Evolutionary conservation across 352 stramenopile genomes (phyloP).

Genomic region (Phytophthora multivora): DNA sequence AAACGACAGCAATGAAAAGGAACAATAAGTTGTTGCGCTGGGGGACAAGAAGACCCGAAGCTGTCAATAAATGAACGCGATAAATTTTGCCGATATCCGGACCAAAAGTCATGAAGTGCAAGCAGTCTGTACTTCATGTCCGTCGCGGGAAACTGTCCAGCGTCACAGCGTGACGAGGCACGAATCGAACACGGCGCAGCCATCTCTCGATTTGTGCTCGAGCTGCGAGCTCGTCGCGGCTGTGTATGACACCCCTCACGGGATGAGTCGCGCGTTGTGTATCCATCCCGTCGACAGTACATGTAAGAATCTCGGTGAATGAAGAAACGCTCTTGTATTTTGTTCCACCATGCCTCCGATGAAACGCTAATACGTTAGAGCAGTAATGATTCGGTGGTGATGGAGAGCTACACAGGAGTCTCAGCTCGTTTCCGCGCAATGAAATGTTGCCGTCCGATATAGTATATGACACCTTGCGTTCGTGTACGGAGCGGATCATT

Average conservation of each 20-base stretch:
- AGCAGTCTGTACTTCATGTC: neutral
- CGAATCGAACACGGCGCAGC: neutral
- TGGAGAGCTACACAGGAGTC: too few relatives aligned
- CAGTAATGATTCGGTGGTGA: too few relatives aligned
- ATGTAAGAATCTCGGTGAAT: neutral
- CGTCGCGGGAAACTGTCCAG: neutral
- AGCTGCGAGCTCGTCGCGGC: neutral
- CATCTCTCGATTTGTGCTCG: slow-evolving; percentile 14
- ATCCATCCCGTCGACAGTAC: neutral
- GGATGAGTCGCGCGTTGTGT: neutral
- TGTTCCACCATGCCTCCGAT: too few relatives aligned
- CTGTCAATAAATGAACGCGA: neutral
- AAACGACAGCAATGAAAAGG: too few relatives aligned
- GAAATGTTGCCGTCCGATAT: too few relatives aligned
- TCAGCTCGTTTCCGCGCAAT: too few relatives aligned
- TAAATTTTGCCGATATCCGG: neutral
- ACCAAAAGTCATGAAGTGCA: neutral
- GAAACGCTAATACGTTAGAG: too few relatives aligned
- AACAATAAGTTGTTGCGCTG: too few relatives aligned
- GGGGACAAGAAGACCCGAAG: too few relatives aligned
- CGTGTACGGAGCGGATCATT: too few relatives aligned
- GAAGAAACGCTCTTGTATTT: too few relatives aligned
- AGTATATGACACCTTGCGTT: too few relatives aligned
- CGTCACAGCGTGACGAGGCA: neutral
- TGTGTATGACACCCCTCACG: neutral